Base-by-base conservation (phyloP, 106 monocot species). In the Platanthera guangdongensis region DNA sequence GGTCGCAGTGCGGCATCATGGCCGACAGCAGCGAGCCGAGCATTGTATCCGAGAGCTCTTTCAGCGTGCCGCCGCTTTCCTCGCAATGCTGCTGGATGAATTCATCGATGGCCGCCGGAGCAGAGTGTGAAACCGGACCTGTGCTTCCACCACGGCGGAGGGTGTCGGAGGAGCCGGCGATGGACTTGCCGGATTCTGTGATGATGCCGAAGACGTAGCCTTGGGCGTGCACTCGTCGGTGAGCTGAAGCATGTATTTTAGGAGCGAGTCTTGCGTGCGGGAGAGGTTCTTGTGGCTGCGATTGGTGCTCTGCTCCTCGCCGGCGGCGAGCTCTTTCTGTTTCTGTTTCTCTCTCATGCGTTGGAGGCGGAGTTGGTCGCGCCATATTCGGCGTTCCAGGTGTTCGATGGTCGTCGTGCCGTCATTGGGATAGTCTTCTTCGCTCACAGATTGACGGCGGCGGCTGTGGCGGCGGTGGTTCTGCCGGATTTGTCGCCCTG, bases 161-260 rank as follows among this genome's bases (percentile, higher is more conserved):
- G 47, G 8, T 72, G 7, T 78, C 78, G 10, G 78, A 78, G 0
- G 68, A 51, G 15, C 78, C 78, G 22, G 46, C 10, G 30, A 78
- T 47, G 5, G 57, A 4, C 71, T 54, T 78, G 0, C 78, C 78
- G 13, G 9, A 2, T 49, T 78, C 71, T 6, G 78, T 47, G 1
- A 78, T 32, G 46, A 78, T 78, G 6, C 78, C 78, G 62, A 19
- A 76, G 22, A 78, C 78, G 68, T 32, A 78, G 21, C 78, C 78
- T 16, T 78, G 71, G 4, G 57, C 57, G n/a, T 78, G 55, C 78
- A 78, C 11, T 18, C 53, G 32, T 52, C 67, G 30, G 51, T 70
- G 16, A 54, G 51, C 18, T 45, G 19, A 3, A 78, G 68, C 78
- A 78, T 70, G 16, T 69, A 57, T 22, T 74, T 74, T 6, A 57